Conservation (phyloP, 768 basidiomycete genomes). For the Amanita exitialis region DNA sequence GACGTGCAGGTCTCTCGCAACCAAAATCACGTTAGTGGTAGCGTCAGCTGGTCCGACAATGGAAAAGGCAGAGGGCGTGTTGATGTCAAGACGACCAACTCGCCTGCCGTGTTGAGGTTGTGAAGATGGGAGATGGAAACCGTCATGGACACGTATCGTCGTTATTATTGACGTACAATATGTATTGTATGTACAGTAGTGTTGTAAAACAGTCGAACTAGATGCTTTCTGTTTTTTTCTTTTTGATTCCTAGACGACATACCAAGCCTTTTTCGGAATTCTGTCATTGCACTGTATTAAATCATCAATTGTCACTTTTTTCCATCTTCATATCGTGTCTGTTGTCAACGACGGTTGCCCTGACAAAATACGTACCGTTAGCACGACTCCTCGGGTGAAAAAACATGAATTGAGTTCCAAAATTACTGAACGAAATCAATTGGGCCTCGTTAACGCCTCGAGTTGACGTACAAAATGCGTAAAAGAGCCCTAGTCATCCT, state of each 20-base stretch:
- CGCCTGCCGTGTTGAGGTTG: conserved; percentile 4
- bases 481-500: too few species aligned
- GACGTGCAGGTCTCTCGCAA: neutral
- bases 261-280: neutral
- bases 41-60: conserved; percentile 8
- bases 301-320: neutral
- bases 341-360: neutral
- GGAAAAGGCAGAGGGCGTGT: conserved; percentile 2
- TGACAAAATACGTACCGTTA: neutral
- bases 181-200: neutral
- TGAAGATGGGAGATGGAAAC: neutral
- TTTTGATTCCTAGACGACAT: neutral
- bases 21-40: neutral
- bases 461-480: too few species aligned
- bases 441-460: too few species aligned
- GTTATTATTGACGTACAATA: neutral
- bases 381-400: too few species aligned
- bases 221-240: neutral
- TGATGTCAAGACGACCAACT: conserved; percentile 1
- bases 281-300: neutral
- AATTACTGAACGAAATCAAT: too few species aligned
- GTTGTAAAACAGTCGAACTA: neutral
- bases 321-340: too few species aligned
- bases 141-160: neutral
- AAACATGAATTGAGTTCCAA: too few species aligned